Evolutionary conservation across 2,329 filamentous ascomycete species (phyloP), one percentile per base, ranked within the genome.

Genomic region (Sporothrix dimorphospora): DNA sequence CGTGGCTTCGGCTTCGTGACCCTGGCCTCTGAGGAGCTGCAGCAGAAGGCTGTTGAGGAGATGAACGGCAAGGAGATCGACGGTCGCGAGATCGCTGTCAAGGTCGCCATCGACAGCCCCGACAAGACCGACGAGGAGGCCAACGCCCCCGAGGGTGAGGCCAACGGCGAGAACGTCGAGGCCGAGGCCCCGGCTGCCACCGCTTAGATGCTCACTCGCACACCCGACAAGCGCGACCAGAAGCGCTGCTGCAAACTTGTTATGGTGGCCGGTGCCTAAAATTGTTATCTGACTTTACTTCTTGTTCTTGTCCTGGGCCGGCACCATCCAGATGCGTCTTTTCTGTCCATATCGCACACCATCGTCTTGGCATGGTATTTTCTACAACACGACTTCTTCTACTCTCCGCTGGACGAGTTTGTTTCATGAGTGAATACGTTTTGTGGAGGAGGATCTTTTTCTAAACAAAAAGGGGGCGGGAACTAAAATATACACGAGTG

Each of bases 1-100:
- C 96, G 96, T 87, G 96, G 96, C 77, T 99, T 99, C 82, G 96
- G 96, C 77, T 99, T 99, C 83, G 96, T 99, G 75, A 98, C 94
- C 74, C 91, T 99, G 75, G 92, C 92, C 75, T 97, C 94, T 21
- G 95, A 99, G 88, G 94, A 97, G 84, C 85, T 95, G 80, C 96
- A 99, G 88, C 91, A 97, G 86, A 97, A 98, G 92, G 96, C 96
- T 76, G 97, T 98, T 77, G 81, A 85, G 70, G 96, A 99, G 88
- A 99, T 99, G 96, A 98, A 99, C 85, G 96, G 94, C 85, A 98
- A 97, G 90, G 93, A 97, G 82, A 96, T 99, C 77, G 96, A 98
- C 83, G 96, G 95, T 76, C 95, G 96, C 80, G 95, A 98, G 87
- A 99, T 99, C 78, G 96, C 96, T 76, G 96, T 99, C 89, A 99